Evolutionary conservation across 371 early-diverging fungal genomes (phyloP).

Genomic region (Mortierella sp.): DNA sequence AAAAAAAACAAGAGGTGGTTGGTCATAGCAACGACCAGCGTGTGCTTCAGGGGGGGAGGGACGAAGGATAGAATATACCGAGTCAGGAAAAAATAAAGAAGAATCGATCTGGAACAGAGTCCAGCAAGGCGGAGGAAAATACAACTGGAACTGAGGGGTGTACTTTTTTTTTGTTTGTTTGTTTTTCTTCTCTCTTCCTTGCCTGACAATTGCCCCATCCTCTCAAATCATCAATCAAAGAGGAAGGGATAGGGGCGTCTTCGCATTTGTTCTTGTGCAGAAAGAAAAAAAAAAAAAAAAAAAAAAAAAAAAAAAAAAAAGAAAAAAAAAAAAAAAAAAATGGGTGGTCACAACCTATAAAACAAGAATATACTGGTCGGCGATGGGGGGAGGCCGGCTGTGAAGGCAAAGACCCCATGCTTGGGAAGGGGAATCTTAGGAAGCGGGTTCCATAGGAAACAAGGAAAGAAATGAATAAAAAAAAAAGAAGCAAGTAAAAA

Average conservation of each 20-base stretch:
- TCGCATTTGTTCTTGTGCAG: background rate
- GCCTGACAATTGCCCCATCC: too few species aligned
- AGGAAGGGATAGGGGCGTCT: too few species aligned
- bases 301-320: background rate
- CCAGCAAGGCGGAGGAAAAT: too few species aligned
- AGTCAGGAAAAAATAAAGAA: too few species aligned
- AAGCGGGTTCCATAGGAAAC: background rate
- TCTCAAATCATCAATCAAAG: too few species aligned
- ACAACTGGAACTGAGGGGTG: too few species aligned
- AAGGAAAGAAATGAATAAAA: background rate
- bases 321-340: background rate
- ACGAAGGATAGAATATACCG: too few species aligned
- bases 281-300: background rate
- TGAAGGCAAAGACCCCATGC: background rate
- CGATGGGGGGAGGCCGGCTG: background rate
- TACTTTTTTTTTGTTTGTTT: background rate
- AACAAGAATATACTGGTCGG: background rate
- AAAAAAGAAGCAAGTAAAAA: background rate
- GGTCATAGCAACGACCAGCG: too few species aligned
- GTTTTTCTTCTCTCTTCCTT: background rate
- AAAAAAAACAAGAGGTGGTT: too few species aligned
- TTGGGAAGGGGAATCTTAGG: background rate
- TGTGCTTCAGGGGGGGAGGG: too few species aligned
- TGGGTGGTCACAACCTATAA: background rate
- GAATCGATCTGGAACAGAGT: too few species aligned